These are phyloP conservation scores for Chenopodium album DNA, from an alignment of 148 eudicot species.

Conservation along the genomic window DNA sequence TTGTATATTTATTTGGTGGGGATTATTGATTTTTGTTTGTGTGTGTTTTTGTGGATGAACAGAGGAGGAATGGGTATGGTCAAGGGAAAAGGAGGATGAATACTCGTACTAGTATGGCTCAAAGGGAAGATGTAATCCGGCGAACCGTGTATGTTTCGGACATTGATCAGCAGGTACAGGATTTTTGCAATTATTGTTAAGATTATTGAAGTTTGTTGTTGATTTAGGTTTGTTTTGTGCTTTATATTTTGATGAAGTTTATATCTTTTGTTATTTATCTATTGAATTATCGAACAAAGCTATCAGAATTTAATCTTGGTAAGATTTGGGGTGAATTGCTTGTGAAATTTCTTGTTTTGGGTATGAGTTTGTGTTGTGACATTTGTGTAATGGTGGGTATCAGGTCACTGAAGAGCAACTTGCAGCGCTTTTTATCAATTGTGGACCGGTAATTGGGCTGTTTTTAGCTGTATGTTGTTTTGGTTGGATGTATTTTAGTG, in stretches of 20 bases:
- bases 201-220: neutral
- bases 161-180: conserved; percentile 87
- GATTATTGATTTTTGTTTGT: neutral
- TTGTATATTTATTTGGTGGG: neutral
- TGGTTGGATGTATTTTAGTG: conserved; percentile 1
- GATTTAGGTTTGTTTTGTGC: no score
- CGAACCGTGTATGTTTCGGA: conserved; percentile 97
- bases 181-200: neutral
- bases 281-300: neutral
- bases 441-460: conserved; percentile 71
- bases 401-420: conserved; percentile 99
- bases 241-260: no score
- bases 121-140: conserved; percentile 75
- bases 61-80: conserved; percentile 55
- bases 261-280: no score
- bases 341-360: conserved; percentile 12
- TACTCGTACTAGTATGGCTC: conserved; percentile 78
- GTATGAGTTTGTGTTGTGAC: conserved; percentile 8
- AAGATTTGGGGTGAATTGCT: neutral
- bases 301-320: neutral
- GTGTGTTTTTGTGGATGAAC: conserved; percentile 19
- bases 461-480: neutral
- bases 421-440: conserved; percentile 73
- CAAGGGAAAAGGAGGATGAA: conserved; percentile 77
- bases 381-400: conserved; percentile 5